A percentile compares a stretch with the other conserved stretches of the same genome.
phyloP scores from a whole-genome alignment of 2,329 filamentous ascomycete genomes.

The Phaeophleospora eucalypticola region DNA sequence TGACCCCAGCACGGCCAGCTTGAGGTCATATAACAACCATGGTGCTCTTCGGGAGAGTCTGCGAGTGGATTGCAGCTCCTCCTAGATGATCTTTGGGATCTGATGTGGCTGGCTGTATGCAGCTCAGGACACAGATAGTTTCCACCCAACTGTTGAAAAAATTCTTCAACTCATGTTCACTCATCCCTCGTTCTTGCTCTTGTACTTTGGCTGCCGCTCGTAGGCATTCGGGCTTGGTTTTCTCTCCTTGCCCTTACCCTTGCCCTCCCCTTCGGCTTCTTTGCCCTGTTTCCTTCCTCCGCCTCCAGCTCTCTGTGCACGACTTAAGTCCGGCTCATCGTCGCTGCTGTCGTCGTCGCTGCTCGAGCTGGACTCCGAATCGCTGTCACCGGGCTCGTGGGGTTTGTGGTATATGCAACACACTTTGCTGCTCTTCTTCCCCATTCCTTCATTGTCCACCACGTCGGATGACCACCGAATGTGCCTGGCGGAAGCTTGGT shows the following conservation, averaged over 20 bases:
- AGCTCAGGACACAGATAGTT: too few species aligned
- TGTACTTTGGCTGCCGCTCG: conserved; percentile 64
- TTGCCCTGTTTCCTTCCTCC: conserved; percentile 67
- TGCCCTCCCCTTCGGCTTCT: conserved; percentile 46
- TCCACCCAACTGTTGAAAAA: background rate
- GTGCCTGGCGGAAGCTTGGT: conserved; percentile 47
- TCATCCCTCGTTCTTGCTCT: conserved; percentile 16
- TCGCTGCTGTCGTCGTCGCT: conserved; percentile 51
- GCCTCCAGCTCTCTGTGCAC: conserved; percentile 40
- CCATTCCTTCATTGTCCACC: conserved; percentile 90
- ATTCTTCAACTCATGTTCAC: background rate
- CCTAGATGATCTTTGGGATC: too few species aligned
- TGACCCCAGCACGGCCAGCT: too few species aligned
- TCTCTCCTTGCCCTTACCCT: conserved; percentile 41
- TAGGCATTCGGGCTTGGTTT: conserved; percentile 75
- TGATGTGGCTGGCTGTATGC: too few species aligned
- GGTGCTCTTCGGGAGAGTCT: too few species aligned
- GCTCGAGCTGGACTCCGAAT: conserved; percentile 61
- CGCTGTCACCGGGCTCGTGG: conserved; percentile 76
- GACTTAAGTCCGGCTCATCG: conserved; percentile 51
- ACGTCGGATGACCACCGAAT: conserved; percentile 94
- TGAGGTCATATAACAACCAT: too few species aligned
- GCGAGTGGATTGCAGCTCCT: too few species aligned
- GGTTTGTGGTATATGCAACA: conserved; percentile 98
- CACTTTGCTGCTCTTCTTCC: conserved; percentile 95